These are phyloP conservation scores for Theobroma cacao DNA, from an alignment of 345 rosid species.

Conservation along the genomic window DNA sequence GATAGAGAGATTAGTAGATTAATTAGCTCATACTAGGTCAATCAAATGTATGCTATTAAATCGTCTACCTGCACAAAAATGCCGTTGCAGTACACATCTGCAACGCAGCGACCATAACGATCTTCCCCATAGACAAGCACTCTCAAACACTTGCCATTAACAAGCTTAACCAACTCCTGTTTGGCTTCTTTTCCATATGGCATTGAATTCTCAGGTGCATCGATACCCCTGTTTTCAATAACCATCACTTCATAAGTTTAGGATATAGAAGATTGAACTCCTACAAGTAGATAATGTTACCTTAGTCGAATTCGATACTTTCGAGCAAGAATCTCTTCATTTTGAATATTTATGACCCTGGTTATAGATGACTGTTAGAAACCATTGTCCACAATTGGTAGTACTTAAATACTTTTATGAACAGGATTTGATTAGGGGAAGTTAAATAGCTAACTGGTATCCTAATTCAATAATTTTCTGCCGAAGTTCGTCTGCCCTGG, in stretches of 20 bases:
- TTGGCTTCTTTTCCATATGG: slow-evolving; percentile 73
- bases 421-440: slow-evolving; percentile 5
- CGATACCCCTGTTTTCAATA: slow-evolving; percentile 65
- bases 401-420: not conserved
- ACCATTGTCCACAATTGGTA: not conserved
- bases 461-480: slow-evolving; percentile 57
- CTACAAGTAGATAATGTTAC: slow-evolving; percentile 16
- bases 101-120: slow-evolving; percentile 64
- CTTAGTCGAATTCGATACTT: slow-evolving; percentile 76
- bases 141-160: slow-evolving; percentile 63
- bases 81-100: slow-evolving; percentile 75
- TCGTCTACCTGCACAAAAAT: slow-evolving; percentile 51
- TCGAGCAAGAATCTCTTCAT: slow-evolving; percentile 64
- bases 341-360: slow-evolving; percentile 45
- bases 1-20: not conserved
- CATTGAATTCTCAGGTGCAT: slow-evolving; percentile 82
- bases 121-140: slow-evolving; percentile 63
- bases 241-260: slow-evolving; percentile 3
- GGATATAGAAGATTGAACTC: not conserved
- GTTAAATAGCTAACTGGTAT: slow-evolving; percentile 48
- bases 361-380: not conserved
- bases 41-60: not conserved
- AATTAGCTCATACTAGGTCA: not conserved
- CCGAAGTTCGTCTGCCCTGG: slow-evolving; percentile 59
- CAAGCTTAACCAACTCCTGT: slow-evolving; percentile 54